Evolutionary conservation across 495 filamentous ascomycete genomes (phyloP).

Genomic region (Podospora comata): DNA sequence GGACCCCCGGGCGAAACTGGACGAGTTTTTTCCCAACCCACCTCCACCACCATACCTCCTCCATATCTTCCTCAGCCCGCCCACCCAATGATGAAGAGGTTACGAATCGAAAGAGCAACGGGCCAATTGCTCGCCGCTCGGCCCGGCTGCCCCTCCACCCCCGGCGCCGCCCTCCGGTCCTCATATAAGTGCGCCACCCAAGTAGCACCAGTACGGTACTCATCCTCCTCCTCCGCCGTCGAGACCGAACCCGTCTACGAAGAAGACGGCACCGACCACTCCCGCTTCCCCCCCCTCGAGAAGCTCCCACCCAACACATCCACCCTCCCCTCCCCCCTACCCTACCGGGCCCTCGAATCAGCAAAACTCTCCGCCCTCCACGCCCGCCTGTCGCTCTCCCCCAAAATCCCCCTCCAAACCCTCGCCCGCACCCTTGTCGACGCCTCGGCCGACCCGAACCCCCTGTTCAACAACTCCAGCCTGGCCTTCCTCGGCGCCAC

Average conservation of each 20-base stretch:
- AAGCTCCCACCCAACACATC: constrained; percentile 23
- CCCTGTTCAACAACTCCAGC: constrained; percentile 55
- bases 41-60: neutral
- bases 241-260: constrained; percentile 13
- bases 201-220: constrained; percentile 11
- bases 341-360: constrained; percentile 64
- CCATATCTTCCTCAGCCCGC: constrained; percentile 6
- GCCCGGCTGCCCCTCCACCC: constrained; percentile 33
- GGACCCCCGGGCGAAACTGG: neutral
- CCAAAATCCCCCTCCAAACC: constrained; percentile 76
- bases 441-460: constrained; percentile 71
- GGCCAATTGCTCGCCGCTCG: constrained; percentile 37
- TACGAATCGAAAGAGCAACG: constrained; percentile 38
- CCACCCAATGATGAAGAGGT: constrained; percentile 39
- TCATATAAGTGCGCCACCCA: constrained; percentile 20
- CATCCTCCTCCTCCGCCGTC: constrained; percentile 28
- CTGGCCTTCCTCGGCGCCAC: constrained; percentile 77
- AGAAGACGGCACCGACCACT: constrained; percentile 23
- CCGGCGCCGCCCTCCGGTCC: constrained; percentile 34
- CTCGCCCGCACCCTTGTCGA: constrained; percentile 85
- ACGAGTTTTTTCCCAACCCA: neutral
- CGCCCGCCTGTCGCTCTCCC: constrained; percentile 80
- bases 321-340: constrained; percentile 60
- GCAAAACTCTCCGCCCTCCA: constrained; percentile 93
- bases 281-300: constrained; percentile 30